Percentiles rank a stretch among this genome's conserved stretches.
Evolutionary conservation across 306 rosid species (phyloP).

Genomic region (Dryas alaskensis): DNA sequence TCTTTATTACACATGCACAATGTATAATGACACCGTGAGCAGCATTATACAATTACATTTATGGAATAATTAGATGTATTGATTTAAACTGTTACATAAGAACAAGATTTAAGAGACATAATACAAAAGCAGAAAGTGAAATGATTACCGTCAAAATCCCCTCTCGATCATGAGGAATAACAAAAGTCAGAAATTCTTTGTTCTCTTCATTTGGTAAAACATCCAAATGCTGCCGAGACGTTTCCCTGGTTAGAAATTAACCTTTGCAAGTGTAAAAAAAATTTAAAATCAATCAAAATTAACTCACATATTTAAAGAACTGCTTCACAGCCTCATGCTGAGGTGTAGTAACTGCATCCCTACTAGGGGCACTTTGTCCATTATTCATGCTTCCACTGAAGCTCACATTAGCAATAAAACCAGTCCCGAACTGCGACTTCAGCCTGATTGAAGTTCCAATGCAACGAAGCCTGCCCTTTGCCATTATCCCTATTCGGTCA

Average conservation of each 20-base stretch:
- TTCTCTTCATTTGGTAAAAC: slow-evolving; percentile 76
- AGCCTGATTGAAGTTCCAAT: slow-evolving; percentile 82
- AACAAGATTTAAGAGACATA: neutral
- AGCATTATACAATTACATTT: neutral
- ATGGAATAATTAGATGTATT: neutral
- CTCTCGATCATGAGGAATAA: slow-evolving; percentile 81
- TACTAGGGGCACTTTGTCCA: slow-evolving; percentile 33
- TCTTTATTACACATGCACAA: neutral
- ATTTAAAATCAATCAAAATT: slow-evolving; percentile 11
- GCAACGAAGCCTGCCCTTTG: slow-evolving; percentile 86
- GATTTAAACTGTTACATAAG: neutral
- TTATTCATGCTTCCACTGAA: slow-evolving; percentile 37
- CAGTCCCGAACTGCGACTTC: slow-evolving; percentile 82
- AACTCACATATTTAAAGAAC: slow-evolving; percentile 69
- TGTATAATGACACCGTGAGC: neutral
- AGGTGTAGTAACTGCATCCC: slow-evolving; percentile 33
- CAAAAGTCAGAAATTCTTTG: slow-evolving; percentile 53
- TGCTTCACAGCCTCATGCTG: slow-evolving; percentile 60
- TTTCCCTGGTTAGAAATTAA: slow-evolving; percentile 32
- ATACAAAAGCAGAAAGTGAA: neutral
- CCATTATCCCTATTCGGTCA: slow-evolving; percentile 91
- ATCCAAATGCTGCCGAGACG: slow-evolving; percentile 60
- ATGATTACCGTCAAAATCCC: slow-evolving; percentile 43
- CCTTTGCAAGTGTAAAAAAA: slow-evolving; percentile 3
- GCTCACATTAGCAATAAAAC: slow-evolving; percentile 67